These are phyloP conservation scores for Micromonas commoda DNA, from an alignment of 139 green algal species.

Conservation along the genomic window DNA sequence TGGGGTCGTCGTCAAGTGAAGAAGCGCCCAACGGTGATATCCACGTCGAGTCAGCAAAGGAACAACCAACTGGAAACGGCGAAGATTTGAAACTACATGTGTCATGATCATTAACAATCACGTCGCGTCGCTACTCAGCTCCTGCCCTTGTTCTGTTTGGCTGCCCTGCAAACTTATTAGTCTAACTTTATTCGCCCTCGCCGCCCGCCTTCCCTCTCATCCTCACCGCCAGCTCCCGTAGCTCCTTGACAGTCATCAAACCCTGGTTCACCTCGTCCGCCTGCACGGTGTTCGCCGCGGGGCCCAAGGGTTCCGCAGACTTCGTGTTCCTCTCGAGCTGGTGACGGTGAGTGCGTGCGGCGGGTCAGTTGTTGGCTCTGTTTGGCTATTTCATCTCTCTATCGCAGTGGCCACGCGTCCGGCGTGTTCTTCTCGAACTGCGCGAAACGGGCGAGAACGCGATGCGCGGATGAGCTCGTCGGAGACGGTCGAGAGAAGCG, in stretches of 20 bases:
- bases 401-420: not conserved
- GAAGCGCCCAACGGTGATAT: not conserved
- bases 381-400: not conserved
- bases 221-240: too few relatives aligned
- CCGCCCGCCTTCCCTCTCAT: not conserved
- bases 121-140: not conserved
- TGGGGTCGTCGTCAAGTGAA: too few relatives aligned
- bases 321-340: constrained; percentile 13
- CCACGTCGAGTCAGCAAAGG: not conserved
- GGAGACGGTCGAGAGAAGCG: not conserved
- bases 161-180: not conserved
- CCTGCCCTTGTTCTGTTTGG: not conserved
- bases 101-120: not conserved
- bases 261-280: constrained; percentile 3
- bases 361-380: too few relatives aligned
- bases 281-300: constrained; percentile 9
- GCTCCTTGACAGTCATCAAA: too few relatives aligned
- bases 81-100: not conserved
- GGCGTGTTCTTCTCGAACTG: constrained; percentile 17
- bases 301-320: not conserved
- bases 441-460: not conserved
- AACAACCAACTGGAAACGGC: not conserved
- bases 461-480: not conserved
- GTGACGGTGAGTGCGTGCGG: not conserved
- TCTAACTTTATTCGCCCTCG: not conserved